Conservation (phyloP, 371 early-diverging fungal species). For the Globomyces sp. region DNA sequence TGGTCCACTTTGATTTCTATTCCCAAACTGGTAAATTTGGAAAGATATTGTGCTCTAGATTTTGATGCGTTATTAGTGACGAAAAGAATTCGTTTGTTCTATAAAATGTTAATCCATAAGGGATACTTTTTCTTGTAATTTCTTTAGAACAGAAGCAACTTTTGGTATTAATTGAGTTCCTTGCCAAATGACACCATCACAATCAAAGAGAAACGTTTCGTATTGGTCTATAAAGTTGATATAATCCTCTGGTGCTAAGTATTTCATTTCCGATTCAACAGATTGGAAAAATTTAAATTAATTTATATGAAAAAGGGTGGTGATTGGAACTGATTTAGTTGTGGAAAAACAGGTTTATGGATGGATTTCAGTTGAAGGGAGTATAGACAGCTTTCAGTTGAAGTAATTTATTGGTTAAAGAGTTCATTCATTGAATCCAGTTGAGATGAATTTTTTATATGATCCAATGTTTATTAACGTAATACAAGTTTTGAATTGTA, state of each 20-base stretch:
- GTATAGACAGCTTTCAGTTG: too few relatives aligned
- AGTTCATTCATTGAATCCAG: too few relatives aligned
- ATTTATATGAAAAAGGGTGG: too few relatives aligned
- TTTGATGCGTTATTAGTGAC: constrained; percentile 97
- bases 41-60: constrained; percentile 73
- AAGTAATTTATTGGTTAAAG: too few relatives aligned
- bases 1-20: constrained; percentile 75
- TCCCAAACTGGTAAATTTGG: constrained; percentile 78
- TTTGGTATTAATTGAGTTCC: constrained; percentile 68
- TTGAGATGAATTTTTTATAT: too few relatives aligned
- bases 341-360: not conserved
- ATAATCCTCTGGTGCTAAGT: too few relatives aligned
- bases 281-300: too few relatives aligned
- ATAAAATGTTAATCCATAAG: not conserved
- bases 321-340: too few relatives aligned
- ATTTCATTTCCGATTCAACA: too few relatives aligned
- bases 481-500: too few relatives aligned
- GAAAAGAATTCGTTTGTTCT: constrained; percentile 84
- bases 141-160: constrained; percentile 65
- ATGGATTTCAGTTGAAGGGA: too few relatives aligned
- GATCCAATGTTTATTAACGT: too few relatives aligned
- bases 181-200: constrained; percentile 97
- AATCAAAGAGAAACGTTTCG: constrained; percentile 94
- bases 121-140: constrained; percentile 49
- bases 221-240: constrained; percentile 24